These are phyloP conservation scores for Trypanosoma brucei DNA, from an alignment of 208 protist species.

Conservation along the genomic window DNA sequence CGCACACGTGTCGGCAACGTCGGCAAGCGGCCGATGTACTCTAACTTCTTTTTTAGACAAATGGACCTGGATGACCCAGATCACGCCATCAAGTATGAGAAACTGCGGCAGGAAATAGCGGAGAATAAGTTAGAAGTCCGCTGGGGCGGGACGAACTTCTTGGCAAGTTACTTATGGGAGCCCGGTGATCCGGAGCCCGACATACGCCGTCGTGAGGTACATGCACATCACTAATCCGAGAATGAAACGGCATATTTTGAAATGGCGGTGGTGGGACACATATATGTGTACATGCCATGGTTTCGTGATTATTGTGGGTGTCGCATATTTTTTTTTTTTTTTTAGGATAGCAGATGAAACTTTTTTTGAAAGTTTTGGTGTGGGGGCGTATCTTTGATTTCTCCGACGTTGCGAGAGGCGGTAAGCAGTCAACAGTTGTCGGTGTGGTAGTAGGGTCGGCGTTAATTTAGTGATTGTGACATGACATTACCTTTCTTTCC, in stretches of 20 bases:
- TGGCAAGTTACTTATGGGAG: conserved; percentile 88
- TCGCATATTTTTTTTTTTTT: too few relatives aligned
- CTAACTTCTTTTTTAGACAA: conserved; percentile 79
- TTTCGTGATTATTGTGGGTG: too few relatives aligned
- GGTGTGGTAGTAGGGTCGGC: too few relatives aligned
- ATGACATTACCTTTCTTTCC: too few relatives aligned
- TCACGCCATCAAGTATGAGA: conserved; percentile 82
- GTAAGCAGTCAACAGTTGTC: too few relatives aligned
- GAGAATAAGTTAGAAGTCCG: conserved; percentile 83
- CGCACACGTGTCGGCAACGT: conserved; percentile 61
- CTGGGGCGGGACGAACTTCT: conserved; percentile 85
- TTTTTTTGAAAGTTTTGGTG: too few relatives aligned
- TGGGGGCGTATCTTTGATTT: too few relatives aligned
- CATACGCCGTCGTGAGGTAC: conserved; percentile 72
- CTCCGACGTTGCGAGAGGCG: too few relatives aligned
- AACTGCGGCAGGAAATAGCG: conserved; percentile 78
- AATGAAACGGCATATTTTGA: neutral
- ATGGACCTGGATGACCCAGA: conserved; percentile 87
- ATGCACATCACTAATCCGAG: conserved; percentile 17
- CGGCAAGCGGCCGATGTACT: conserved; percentile 75
- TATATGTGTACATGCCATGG: too few relatives aligned
- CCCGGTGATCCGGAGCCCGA: conserved; percentile 85
- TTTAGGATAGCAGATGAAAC: too few relatives aligned
- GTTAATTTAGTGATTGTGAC: too few relatives aligned
- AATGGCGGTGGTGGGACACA: neutral